Base-by-base conservation (phyloP, 345 rosid genomes). In the Melaleuca alternifolia region DNA sequence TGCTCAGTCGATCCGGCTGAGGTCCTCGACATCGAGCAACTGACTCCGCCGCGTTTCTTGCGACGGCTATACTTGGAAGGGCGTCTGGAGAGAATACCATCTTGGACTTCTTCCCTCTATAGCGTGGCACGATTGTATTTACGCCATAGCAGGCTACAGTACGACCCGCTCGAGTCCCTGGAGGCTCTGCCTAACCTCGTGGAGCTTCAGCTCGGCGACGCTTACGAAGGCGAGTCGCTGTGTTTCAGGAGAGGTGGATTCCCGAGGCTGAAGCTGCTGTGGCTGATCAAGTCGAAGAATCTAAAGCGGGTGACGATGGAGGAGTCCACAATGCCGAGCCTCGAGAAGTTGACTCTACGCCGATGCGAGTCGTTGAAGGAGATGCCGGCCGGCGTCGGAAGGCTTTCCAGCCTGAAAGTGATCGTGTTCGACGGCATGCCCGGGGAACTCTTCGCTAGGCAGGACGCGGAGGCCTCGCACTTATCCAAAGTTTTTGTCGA, bases 11-110 rank as follows among this genome's bases (percentile, higher is more conserved):
- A 65, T 1, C 77, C 82, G 4, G 85, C 14, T 6, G 88, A 89
- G 87, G 50, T 62, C 54, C 85, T 90, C n/a, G 89, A 86, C 21
- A 37, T 90, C 83, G 41, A 85, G 16, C 37, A 84, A n/a, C 16
- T 90, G 33, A 56, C 76, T 41, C 91, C 91, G 51, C 91, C 91
- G 6, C 85, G 33, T 26, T 85, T 83, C 81, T 89, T 88, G 77
- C 90, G 87, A 53, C 81, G 90, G 46, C 41, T 90, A 6, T 87
- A 87, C 82, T 65, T 90, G 83, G 10, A 82, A 20, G 90, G 91
- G 12, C 33, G 85, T 53, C 24, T 87, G 16, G 88, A 86, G 85
- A 86, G 54, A 54, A 14, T 90, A 52, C 92, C 92, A 20, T 51
- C 86, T 6, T 90, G 90, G 89, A 86, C 89, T 51, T 75, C 87